Conservation (phyloP, 805 yeast species). For the Pichia manshurica region DNA sequence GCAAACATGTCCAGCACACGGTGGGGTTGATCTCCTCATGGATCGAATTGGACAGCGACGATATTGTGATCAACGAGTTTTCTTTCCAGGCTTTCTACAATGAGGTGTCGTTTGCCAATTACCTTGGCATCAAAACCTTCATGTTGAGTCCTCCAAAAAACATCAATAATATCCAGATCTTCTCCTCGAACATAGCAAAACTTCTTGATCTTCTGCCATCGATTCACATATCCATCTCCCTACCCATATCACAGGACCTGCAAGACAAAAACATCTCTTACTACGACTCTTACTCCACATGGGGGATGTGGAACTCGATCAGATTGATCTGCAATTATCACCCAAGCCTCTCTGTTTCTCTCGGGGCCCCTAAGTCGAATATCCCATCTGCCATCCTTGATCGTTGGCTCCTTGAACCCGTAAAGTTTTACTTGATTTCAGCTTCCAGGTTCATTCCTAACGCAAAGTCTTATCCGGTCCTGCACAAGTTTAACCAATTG, state of each 20-base stretch:
- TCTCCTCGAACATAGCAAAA: constrained; percentile 36
- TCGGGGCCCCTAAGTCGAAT: constrained; percentile 62
- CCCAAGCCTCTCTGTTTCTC: constrained; percentile 56
- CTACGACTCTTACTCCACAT: constrained; percentile 49
- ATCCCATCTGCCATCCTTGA: constrained; percentile 46
- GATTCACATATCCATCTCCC: constrained; percentile 40
- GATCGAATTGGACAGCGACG: constrained; percentile 59
- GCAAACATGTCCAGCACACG: constrained; percentile 35
- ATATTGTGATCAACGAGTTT: constrained; percentile 43
- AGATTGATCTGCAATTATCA: constrained; percentile 51
- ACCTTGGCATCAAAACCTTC: constrained; percentile 50
- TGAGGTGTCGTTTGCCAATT: constrained; percentile 54
- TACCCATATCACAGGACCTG: constrained; percentile 44
- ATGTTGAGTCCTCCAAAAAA: constrained; percentile 63
- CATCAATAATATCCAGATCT: constrained; percentile 45
- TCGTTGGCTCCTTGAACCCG: constrained; percentile 68
- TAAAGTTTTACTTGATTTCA: constrained; percentile 50
- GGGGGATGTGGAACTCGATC: constrained; percentile 73
- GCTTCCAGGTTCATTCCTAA: constrained; percentile 53
- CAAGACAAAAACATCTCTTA: constrained; percentile 22
- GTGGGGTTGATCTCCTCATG: constrained; percentile 62
- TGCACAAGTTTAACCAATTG: constrained; percentile 51
- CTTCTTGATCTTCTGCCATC: constrained; percentile 27
- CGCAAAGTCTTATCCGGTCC: constrained; percentile 58
- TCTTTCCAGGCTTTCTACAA: constrained; percentile 52